These are phyloP conservation scores for Aspergillus texensis DNA, from an alignment of 2,329 filamentous ascomycete species.

Conservation along the genomic window DNA sequence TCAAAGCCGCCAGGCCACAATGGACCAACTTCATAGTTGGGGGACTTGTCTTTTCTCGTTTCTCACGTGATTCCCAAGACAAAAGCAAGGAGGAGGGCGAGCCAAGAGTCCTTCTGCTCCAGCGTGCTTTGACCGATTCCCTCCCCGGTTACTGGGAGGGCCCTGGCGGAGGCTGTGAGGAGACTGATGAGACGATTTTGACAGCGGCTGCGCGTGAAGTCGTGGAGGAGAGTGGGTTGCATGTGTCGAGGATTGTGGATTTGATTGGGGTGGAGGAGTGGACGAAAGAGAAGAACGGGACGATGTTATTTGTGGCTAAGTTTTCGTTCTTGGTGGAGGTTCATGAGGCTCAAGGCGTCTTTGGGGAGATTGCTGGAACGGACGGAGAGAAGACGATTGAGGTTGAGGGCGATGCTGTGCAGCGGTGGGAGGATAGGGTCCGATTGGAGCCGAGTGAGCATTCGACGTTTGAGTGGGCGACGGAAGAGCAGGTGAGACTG, in stretches of 20 bases:
- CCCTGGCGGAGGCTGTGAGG: slow-evolving; percentile 54
- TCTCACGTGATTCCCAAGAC: background rate
- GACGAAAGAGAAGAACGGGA: slow-evolving; percentile 28
- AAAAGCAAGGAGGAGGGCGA: background rate
- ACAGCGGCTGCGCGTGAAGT: slow-evolving; percentile 54
- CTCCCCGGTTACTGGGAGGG: slow-evolving; percentile 52
- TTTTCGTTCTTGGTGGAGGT: slow-evolving; percentile 44
- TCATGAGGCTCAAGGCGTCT: slow-evolving; percentile 19
- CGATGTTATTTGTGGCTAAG: slow-evolving; percentile 31
- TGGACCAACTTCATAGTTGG: slow-evolving; percentile 32
- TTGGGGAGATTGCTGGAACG: slow-evolving; percentile 6
- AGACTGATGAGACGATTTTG: slow-evolving; percentile 50
- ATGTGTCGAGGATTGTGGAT: slow-evolving; percentile 46
- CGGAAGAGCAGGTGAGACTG: slow-evolving; percentile 35
- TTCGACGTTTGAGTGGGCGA: slow-evolving; percentile 40
- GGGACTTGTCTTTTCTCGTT: slow-evolving; percentile 32
- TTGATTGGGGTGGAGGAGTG: slow-evolving; percentile 42
- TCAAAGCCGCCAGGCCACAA: slow-evolving; percentile 30
- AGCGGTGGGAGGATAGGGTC: slow-evolving; percentile 28
- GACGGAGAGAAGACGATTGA: slow-evolving; percentile 31
- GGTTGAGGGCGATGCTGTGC: slow-evolving; percentile 22
- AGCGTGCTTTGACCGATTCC: slow-evolving; percentile 44
- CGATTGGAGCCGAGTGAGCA: slow-evolving; percentile 39
- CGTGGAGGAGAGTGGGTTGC: slow-evolving; percentile 55
- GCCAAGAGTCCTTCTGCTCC: slow-evolving; percentile 45